Base-by-base conservation (phyloP, 2,329 filamentous ascomycete genomes). In the Exophiala sp. region DNA sequence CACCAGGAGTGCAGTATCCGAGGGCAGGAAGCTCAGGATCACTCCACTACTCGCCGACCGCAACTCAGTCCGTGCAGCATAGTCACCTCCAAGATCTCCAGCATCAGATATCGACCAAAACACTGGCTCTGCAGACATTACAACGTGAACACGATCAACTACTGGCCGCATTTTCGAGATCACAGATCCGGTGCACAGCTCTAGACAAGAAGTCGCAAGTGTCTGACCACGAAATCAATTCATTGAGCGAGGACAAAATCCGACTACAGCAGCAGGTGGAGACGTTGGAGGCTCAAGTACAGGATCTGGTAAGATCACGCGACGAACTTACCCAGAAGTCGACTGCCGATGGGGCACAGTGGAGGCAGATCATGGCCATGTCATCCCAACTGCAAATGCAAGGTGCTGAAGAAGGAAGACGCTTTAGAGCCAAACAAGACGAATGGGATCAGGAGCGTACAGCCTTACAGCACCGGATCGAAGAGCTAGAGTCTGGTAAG, bases 81-180 rank as follows among this genome's bases (percentile, higher is more conserved):
- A 66, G 67, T 12, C 73, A 77, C 51, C 65, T 78, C 16, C 71
- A 76, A 46, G 75, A 78, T 46, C 69, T 82, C 6, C 79, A 81
- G 59, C 78, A 80, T 61, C 77, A 81, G 62, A 71, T 81, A 35
- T 78, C 75, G 12, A 68, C 80, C 52, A 80, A 81, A 59, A 76
- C 78, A 3, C 67, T 80, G 14, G 74, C 75, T 10, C 70, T 80
- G 18, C 75, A 78, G 55, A 79, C 76, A 1, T 68, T 82, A 5
- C 78, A 80, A 61, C 70, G 71, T n/a, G 79, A 82, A 64, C 78
- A 82, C 61, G 73, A 79, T 49, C 72, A 71, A 42, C 69, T 82
- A 3, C 70, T 81, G 3, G 72, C 78, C 16, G 79, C 77, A 21
- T 74, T 78, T 18, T 75, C 78, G 32, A 40, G 57, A 21, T 57